Evolutionary conservation across 768 basidiomycete species (phyloP).

Genomic region (Amanita phalloides): DNA sequence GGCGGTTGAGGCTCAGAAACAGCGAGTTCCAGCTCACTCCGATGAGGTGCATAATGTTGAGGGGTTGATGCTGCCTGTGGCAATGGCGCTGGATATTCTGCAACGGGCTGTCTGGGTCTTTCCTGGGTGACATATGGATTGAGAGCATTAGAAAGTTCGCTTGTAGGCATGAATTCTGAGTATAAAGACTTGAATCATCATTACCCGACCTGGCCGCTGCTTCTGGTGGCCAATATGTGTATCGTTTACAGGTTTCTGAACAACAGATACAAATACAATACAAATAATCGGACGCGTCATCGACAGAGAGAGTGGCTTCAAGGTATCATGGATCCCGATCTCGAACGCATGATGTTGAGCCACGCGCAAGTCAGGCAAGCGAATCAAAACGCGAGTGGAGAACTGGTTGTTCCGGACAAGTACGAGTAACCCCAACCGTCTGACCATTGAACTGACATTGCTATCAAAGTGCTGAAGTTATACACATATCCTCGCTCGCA

Average conservation of each 20-base stretch:
- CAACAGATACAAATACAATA: slow-evolving; percentile 4
- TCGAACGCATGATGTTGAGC: slow-evolving; percentile 38
- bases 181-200: neutral
- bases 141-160: slow-evolving; percentile 72
- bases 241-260: slow-evolving; percentile 1
- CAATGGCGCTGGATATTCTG: slow-evolving; percentile 14
- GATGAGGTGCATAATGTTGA: slow-evolving; percentile 39
- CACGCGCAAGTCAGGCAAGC: slow-evolving; percentile 33
- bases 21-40: slow-evolving; percentile 57
- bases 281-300: slow-evolving; percentile 32
- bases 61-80: slow-evolving; percentile 18
- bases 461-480: slow-evolving; percentile 71
- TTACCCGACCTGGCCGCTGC: neutral
- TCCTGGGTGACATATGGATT: slow-evolving; percentile 52
- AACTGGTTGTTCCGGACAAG: slow-evolving; percentile 51
- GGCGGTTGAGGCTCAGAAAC: slow-evolving; percentile 38
- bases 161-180: slow-evolving; percentile 38
- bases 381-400: slow-evolving; percentile 29
- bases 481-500: slow-evolving; percentile 96
- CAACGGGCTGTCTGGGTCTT: slow-evolving; percentile 17
- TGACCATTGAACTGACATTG: neutral
- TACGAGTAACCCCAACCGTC: neutral
- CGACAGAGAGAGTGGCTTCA: slow-evolving; percentile 8
- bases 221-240: neutral
- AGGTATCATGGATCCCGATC: slow-evolving; percentile 35